Conservation (phyloP, 2,329 filamentous ascomycete genomes). For the Cryphonectria radicalis region DNA sequence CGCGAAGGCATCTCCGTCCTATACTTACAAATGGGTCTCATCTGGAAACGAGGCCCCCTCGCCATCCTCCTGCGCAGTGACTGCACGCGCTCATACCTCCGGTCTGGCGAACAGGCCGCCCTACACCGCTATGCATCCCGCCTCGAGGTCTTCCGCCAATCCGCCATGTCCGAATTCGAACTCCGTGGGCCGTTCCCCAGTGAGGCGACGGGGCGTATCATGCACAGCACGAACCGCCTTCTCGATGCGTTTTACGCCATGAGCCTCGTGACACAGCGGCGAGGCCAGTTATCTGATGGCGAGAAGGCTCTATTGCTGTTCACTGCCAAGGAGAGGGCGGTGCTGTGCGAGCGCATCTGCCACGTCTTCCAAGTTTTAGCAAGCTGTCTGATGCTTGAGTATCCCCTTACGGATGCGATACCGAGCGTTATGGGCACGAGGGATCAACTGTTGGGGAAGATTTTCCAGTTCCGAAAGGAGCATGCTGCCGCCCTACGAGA, state of each 20-base stretch:
- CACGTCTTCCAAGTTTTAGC: slow-evolving; percentile 87
- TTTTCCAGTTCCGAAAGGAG: slow-evolving; percentile 83
- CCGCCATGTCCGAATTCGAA: slow-evolving; percentile 86
- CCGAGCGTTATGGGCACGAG: slow-evolving; percentile 81
- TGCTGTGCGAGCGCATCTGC: slow-evolving; percentile 86
- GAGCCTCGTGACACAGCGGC: slow-evolving; percentile 88
- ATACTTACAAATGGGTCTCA: slow-evolving; percentile 91
- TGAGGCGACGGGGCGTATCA: slow-evolving; percentile 71
- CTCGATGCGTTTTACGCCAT: slow-evolving; percentile 95
- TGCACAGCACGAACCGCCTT: slow-evolving; percentile 80
- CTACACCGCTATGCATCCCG: slow-evolving; percentile 80
- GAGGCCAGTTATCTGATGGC: slow-evolving; percentile 73
- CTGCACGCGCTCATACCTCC: slow-evolving; percentile 73
- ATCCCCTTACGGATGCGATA: slow-evolving; percentile 86
- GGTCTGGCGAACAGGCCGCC: slow-evolving; percentile 83
- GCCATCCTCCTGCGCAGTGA: slow-evolving; percentile 69
- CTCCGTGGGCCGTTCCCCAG: slow-evolving; percentile 85
- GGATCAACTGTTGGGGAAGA: slow-evolving; percentile 82
- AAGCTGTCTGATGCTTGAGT: slow-evolving; percentile 91
- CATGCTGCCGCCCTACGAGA: slow-evolving; percentile 50
- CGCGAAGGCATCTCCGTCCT: slow-evolving; percentile 88
- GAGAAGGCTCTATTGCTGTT: slow-evolving; percentile 81
- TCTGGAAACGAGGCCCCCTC: slow-evolving; percentile 93
- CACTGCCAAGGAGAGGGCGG: slow-evolving; percentile 76
- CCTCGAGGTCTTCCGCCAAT: slow-evolving; percentile 72